Percentiles rank a stretch among this genome's conserved stretches.
These are phyloP conservation scores for Saturnispora diversa DNA, from an alignment of 805 yeast species.

Conservation along the genomic window DNA sequence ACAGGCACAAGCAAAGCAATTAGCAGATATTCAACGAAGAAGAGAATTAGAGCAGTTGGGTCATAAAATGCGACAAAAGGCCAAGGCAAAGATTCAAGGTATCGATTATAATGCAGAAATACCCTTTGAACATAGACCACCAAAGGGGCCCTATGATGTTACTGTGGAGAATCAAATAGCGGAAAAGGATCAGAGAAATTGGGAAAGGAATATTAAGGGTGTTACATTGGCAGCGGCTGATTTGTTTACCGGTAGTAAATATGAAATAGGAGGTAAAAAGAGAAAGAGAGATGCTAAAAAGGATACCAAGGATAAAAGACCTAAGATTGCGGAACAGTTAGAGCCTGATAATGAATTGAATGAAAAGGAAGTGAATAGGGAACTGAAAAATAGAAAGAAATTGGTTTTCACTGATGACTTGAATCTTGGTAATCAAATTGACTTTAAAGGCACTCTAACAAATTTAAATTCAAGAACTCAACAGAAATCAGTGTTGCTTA, in stretches of 20 bases:
- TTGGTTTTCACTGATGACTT: not conserved
- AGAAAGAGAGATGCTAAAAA: not conserved
- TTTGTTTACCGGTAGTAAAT: slow-evolving; percentile 7
- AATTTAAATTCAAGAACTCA: not conserved
- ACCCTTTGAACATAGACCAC: slow-evolving; percentile 67
- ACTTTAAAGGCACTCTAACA: not conserved
- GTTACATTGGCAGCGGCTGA: slow-evolving; percentile 4
- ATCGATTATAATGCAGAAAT: slow-evolving; percentile 81
- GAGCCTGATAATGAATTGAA: not conserved
- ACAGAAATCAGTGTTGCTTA: slow-evolving; percentile 3
- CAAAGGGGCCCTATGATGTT: slow-evolving; percentile 60
- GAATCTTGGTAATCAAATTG: too few species aligned
- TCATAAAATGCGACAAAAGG: slow-evolving; percentile 40
- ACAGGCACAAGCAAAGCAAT: slow-evolving; percentile 67
- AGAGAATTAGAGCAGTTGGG: slow-evolving; percentile 81
- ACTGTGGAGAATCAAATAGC: slow-evolving; percentile 46
- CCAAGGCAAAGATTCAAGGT: slow-evolving; percentile 43
- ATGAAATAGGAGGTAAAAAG: slow-evolving; percentile 4
- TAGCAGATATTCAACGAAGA: slow-evolving; percentile 70
- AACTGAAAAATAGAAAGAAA: slow-evolving; percentile 1
- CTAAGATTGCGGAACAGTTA: not conserved
- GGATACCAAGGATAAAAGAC: not conserved
- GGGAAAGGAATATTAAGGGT: slow-evolving; percentile 33
- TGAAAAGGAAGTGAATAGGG: not conserved
- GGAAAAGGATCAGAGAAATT: slow-evolving; percentile 26